Percentiles rank a stretch among this genome's conserved stretches.
Evolutionary conservation across 306 rosid species (phyloP).

Genomic region (Trifolium pratense): DNA sequence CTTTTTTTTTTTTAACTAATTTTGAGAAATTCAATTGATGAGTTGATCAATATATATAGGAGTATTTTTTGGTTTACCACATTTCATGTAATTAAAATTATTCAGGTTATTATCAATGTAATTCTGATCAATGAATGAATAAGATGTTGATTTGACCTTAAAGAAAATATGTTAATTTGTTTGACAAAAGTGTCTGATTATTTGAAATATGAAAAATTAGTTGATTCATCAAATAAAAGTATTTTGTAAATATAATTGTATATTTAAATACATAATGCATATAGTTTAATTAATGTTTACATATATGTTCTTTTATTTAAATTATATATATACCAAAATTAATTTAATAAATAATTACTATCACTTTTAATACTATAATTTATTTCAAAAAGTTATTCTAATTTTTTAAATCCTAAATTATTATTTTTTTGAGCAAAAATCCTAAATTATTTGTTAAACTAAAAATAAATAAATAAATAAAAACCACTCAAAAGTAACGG

Average conservation of each 20-base stretch:
- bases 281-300: no score
- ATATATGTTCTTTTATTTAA: no score
- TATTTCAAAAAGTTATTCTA: no score
- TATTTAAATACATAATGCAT: no score
- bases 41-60: not conserved
- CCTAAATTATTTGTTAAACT: no score
- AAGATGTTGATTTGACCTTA: not conserved
- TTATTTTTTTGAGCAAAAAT: no score
- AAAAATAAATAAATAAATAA: no score
- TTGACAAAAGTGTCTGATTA: no score
- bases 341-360: no score
- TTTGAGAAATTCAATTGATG: conserved; percentile 11
- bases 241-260: no score
- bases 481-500: not conserved
- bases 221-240: not conserved
- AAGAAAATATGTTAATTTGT: no score
- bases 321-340: not conserved
- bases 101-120: conserved; percentile 3
- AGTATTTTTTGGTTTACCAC: not conserved
- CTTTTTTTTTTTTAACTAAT: not conserved
- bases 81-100: conserved; percentile 14
- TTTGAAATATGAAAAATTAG: not conserved
- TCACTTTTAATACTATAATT: not conserved
- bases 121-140: not conserved
- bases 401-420: no score